phyloP scores from a whole-genome alignment of 345 rosid genomes.

The Populus deltoides region DNA sequence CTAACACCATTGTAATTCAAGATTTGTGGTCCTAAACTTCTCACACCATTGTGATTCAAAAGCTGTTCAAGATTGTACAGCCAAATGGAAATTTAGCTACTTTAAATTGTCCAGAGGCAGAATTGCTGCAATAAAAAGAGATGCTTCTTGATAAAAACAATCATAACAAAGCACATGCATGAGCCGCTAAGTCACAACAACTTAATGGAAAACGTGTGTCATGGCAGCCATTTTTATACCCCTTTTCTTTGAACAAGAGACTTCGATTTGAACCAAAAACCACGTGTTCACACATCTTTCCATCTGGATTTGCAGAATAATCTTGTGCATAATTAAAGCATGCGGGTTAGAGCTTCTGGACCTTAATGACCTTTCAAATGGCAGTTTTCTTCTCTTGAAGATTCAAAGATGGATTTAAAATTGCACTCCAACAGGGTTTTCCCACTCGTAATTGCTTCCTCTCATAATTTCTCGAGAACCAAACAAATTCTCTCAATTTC shows the following conservation, averaged over 20 bases:
- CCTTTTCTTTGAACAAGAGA: no score
- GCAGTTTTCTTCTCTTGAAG: constrained; percentile 32
- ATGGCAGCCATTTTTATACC: background rate
- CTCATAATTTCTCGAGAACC: constrained; percentile 1
- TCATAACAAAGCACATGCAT: background rate
- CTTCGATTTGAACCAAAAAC: no score
- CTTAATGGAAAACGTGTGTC: background rate
- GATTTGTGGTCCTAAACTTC: no score
- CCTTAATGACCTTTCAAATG: constrained; percentile 30
- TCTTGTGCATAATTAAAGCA: constrained; percentile 1
- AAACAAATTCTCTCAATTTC: background rate
- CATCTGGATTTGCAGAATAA: background rate
- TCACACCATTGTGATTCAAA: no score
- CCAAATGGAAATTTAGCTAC: background rate
- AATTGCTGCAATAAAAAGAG: constrained; percentile 4
- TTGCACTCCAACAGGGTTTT: constrained; percentile 16
- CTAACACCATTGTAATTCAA: no score
- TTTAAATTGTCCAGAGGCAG: background rate
- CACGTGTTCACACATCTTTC: background rate
- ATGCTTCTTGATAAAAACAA: background rate
- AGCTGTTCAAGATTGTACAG: no score
- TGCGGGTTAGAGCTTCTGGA: constrained; percentile 15
- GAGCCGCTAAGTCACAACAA: background rate
- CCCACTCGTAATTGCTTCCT: constrained; percentile 4
- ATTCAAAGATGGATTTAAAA: constrained; percentile 18